These are phyloP conservation scores for Hymenoscyphus infarciens DNA, from an alignment of 2,329 filamentous ascomycete species.

Conservation along the genomic window DNA sequence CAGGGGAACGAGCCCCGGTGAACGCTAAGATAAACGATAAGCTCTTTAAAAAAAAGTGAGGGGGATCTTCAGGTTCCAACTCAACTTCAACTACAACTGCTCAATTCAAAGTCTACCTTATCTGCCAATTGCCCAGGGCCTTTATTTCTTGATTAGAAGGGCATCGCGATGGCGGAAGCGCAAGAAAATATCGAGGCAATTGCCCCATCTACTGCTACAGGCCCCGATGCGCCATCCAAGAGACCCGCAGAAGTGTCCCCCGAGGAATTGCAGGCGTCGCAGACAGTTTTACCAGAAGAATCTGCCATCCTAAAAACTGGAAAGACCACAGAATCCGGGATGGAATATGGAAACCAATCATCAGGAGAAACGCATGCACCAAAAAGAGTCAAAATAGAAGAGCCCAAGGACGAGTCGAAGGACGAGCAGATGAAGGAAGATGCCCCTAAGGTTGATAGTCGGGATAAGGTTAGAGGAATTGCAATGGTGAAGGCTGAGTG, in stretches of 20 bases:
- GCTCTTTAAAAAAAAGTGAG: slow-evolving; percentile 4
- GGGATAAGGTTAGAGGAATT: slow-evolving; percentile 33
- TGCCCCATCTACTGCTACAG: slow-evolving; percentile 22
- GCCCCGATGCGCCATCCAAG: slow-evolving; percentile 28
- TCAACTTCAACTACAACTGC: background rate
- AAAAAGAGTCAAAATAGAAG: slow-evolving; percentile 58
- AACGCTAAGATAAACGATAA: slow-evolving; percentile 30
- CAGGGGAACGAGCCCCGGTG: background rate
- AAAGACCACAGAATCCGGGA: slow-evolving; percentile 15
- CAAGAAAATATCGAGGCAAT: background rate
- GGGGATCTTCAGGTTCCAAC: background rate
- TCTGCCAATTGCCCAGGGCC: background rate
- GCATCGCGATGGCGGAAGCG: slow-evolving; percentile 21
- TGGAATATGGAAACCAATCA: too few species aligned
- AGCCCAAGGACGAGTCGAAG: background rate
- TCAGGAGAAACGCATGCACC: slow-evolving; percentile 40
- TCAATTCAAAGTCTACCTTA: background rate
- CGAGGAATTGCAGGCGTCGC: slow-evolving; percentile 24
- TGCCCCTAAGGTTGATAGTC: slow-evolving; percentile 18
- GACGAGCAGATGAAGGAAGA: background rate
- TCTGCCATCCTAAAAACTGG: slow-evolving; percentile 33
- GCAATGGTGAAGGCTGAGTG: slow-evolving; percentile 35
- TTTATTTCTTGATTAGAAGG: background rate
- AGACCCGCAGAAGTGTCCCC: slow-evolving; percentile 22
- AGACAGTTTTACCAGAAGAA: slow-evolving; percentile 29